phyloP scores from a whole-genome alignment of 2,329 filamentous ascomycete genomes.

The Teratosphaeria gauchensis region DNA sequence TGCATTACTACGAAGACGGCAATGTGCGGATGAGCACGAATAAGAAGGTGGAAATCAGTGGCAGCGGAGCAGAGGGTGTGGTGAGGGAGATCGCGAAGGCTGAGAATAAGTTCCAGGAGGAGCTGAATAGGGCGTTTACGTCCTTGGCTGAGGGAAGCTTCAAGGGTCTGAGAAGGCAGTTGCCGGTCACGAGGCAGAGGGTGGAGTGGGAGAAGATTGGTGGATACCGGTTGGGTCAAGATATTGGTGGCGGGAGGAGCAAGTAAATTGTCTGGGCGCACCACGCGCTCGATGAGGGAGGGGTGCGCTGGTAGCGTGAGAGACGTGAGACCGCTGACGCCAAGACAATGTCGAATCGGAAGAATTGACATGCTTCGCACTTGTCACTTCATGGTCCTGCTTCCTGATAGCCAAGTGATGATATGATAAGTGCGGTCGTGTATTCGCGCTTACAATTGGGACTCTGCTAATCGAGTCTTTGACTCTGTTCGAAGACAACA shows the following conservation, averaged over 20 bases:
- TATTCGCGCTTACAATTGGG: no score
- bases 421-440: no score
- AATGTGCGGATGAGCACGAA: constrained; percentile 90
- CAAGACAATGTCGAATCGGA: no score
- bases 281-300: not conserved
- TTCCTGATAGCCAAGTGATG: no score
- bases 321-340: not conserved
- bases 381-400: no score
- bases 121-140: constrained; percentile 83
- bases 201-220: constrained; percentile 99
- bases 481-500: no score
- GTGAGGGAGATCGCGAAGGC: constrained; percentile 65
- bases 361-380: no score
- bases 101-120: constrained; percentile 93
- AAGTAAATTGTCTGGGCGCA: constrained; percentile 17
- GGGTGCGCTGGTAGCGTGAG: not conserved
- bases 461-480: no score
- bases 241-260: constrained; percentile 41
- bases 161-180: constrained; percentile 81
- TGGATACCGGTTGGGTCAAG: constrained; percentile 56
- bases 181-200: constrained; percentile 95
- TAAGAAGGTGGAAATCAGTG: constrained; percentile 52
- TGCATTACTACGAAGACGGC: constrained; percentile 99
- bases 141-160: constrained; percentile 88
- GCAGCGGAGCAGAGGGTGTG: constrained; percentile 57